These are phyloP conservation scores for Rhodosporidiobolus odoratus DNA, from an alignment of 768 basidiomycete genomes.

Conservation along the genomic window DNA sequence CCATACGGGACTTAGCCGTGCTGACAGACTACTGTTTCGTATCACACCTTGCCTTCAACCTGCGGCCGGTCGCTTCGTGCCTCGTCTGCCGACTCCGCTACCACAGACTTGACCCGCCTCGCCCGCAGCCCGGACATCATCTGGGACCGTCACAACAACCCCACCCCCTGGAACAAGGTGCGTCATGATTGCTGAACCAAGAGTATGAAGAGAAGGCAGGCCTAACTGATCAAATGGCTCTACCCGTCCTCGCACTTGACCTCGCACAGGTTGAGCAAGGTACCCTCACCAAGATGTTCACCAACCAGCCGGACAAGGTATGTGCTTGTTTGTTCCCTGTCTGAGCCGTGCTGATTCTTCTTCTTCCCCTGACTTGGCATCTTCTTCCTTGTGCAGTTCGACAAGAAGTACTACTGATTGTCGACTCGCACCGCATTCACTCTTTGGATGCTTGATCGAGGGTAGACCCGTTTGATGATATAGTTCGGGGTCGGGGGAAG, in stretches of 20 bases:
- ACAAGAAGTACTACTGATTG: no score
- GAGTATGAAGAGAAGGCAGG: no score
- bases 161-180: background rate
- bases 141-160: conserved; percentile 18
- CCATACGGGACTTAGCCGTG: background rate
- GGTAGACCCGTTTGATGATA: no score
- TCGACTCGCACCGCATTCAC: no score
- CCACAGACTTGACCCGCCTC: conserved; percentile 23
- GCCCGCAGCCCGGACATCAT: conserved; percentile 30
- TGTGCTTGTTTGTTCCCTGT: background rate
- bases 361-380: background rate
- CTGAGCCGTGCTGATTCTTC: background rate
- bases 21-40: background rate
- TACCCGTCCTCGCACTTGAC: background rate
- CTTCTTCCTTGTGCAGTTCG: background rate
- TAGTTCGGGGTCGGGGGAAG: background rate
- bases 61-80: background rate
- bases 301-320: background rate
- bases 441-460: no score
- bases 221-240: no score
- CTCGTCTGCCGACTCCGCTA: background rate
- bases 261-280: conserved; percentile 29
- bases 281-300: background rate
- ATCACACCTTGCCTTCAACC: background rate
- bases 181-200: background rate